These are phyloP conservation scores for Paraphaeosphaeria sporulosa DNA, from an alignment of 2,329 filamentous ascomycete species.

Conservation along the genomic window DNA sequence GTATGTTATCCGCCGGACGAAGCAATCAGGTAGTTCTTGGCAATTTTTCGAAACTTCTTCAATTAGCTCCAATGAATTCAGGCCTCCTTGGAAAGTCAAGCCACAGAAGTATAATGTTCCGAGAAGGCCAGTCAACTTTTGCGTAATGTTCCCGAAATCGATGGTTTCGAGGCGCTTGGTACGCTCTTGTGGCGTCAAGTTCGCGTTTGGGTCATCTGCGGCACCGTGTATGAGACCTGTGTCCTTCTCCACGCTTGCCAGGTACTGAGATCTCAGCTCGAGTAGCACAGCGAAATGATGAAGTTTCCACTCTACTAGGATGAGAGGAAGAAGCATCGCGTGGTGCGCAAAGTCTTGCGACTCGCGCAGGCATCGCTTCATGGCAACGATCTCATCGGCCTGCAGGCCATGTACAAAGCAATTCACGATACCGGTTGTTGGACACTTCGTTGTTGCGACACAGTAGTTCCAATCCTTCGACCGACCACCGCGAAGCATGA, in stretches of 20 bases:
- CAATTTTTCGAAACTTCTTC: neutral
- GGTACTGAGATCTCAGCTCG: neutral
- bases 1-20: conserved; percentile 1
- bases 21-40: neutral
- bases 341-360: neutral
- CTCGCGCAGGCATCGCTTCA: conserved; percentile 3
- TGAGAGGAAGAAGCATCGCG: neutral
- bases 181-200: conserved; percentile 1
- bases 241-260: conserved; percentile 4
- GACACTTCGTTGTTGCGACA: neutral
- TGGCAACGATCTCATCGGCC: neutral
- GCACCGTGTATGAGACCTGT: conserved; percentile 5
- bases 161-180: conserved; percentile 1
- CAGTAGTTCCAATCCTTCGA: conserved; percentile 4
- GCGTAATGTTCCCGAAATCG: neutral
- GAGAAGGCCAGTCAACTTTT: neutral
- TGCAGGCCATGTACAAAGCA: conserved; percentile 4
- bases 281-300: conserved; percentile 4
- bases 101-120: conserved; percentile 6
- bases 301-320: conserved; percentile 3
- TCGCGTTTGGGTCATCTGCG: neutral
- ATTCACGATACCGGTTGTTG: neutral
- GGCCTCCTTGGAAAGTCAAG: neutral
- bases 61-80: neutral
- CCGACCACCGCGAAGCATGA: conserved; percentile 3